Base-by-base conservation (phyloP, 2,329 filamentous ascomycete genomes). In the Gaeumannomyces tritici region DNA sequence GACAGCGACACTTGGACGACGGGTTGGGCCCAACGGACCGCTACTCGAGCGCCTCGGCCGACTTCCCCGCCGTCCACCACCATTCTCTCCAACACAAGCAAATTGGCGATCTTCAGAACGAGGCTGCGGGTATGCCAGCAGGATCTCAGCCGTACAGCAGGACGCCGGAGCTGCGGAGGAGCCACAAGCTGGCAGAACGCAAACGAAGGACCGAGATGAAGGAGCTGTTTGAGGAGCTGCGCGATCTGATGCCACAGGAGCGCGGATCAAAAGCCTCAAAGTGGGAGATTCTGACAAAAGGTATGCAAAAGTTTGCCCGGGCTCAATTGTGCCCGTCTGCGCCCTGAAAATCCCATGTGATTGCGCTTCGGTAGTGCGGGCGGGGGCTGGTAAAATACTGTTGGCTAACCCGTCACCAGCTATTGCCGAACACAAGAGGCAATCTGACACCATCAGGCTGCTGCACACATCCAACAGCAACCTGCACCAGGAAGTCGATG, bases 141-240 rank as follows among this genome's bases (percentile, higher is more conserved):
- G 82, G 85, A 13, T 80, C 83, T 28, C 89, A 91, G 66, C 91
- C 90, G 2, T 95, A 95, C 73, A 93, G 89, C 68, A 80, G 90
- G 55, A 95, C 90, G 0, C 90, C 90, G 0, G 90, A 95, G 73
- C 79, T 95, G 54, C 84, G 90, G 27, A 84, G 93, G 59, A 93
- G 89, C 70, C 90, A 95, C 75, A 95, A 95, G 74, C 82, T 95
- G 62, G 90, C 90, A 0, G 90, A 95, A 74, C 82, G 90, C 51
- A 95, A 95, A 76, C 83, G 90, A 54, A 80, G 90, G 64, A 93
- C 90, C 11, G 90, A 95, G 72, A 95, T 95, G 90, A 95, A 95
- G 76, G 88, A 90, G 69, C 76, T 95, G 0, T 95, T 95, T 70
- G 90, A 95, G 67, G 88, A 91, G 68, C 77, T 95, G 11, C 85